phyloP scores from a whole-genome alignment of 2,329 filamentous ascomycete species.

The Pseudocercospora cruenta region DNA sequence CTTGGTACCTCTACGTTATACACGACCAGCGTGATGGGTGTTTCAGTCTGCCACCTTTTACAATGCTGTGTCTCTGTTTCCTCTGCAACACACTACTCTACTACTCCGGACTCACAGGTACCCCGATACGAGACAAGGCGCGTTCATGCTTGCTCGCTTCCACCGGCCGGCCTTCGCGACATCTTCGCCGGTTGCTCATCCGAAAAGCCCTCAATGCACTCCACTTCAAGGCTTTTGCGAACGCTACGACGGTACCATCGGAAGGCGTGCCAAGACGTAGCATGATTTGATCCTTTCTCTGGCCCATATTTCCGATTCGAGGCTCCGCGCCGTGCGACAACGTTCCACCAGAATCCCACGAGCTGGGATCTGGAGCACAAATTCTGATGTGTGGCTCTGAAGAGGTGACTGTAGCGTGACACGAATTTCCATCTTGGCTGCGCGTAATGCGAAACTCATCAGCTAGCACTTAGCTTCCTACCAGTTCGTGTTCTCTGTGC shows the following conservation, averaged over 20 bases:
- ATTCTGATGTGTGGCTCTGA: conserved; percentile 10
- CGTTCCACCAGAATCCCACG: conserved; percentile 15
- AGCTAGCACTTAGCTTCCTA: not conserved
- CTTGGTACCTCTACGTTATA: conserved; percentile 10
- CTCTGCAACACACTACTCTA: not conserved
- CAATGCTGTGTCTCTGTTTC: not conserved
- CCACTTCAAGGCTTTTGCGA: conserved; percentile 8
- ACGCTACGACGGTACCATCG: conserved; percentile 19
- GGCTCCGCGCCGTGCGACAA: conserved; percentile 13
- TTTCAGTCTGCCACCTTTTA: not conserved
- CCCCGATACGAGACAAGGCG: conserved; percentile 2
- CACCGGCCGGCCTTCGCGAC: not conserved
- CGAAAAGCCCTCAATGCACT: conserved; percentile 19
- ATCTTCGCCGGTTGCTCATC: conserved; percentile 16
- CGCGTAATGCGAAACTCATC: not conserved
- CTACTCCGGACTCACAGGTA: no score
- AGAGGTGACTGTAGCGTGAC: conserved; percentile 6
- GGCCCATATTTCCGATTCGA: conserved; percentile 13
- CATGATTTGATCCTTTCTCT: conserved; percentile 4
- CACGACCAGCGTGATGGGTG: conserved; percentile 2
- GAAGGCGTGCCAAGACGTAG: conserved; percentile 11
- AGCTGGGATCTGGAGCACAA: conserved; percentile 11
- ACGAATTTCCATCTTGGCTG: not conserved
- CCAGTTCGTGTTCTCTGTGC: not conserved
- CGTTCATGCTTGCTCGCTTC: not conserved